phyloP scores from a whole-genome alignment of 345 rosid species.

The Brassica cretica region DNA sequence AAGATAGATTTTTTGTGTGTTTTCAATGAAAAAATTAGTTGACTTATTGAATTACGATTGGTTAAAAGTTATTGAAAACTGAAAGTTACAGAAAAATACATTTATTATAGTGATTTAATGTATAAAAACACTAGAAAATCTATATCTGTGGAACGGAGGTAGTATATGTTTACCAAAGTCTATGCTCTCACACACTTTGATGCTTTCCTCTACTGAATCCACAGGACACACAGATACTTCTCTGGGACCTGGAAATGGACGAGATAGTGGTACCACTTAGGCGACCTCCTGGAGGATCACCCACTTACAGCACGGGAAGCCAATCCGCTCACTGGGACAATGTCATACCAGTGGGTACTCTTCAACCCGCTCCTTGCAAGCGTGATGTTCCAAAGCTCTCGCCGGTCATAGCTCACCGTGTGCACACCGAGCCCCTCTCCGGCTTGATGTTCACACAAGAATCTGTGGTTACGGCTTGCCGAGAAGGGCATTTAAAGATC shows the following conservation, averaged over 20 bases:
- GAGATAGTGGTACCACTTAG: constrained; percentile 97
- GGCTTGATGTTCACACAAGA: constrained; percentile 88
- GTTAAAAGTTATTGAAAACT: too few relatives aligned
- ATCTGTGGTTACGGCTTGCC: constrained; percentile 80
- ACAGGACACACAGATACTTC: constrained; percentile 93
- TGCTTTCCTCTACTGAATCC: constrained; percentile 13
- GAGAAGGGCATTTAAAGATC: constrained; percentile 92
- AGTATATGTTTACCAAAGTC: not conserved
- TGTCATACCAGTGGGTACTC: constrained; percentile 63
- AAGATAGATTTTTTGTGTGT: too few relatives aligned
- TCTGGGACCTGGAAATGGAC: constrained; percentile 98
- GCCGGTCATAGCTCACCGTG: constrained; percentile 83
- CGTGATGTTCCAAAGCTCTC: constrained; percentile 94
- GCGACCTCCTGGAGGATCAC: constrained; percentile 91
- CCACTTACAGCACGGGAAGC: constrained; percentile 93
- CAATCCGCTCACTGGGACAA: constrained; percentile 99
- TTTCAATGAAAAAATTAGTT: too few relatives aligned
- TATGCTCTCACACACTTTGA: not conserved
- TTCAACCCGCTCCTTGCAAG: constrained; percentile 94
- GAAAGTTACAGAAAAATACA: too few relatives aligned
- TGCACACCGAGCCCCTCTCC: constrained; percentile 91
- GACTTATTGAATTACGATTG: too few relatives aligned
- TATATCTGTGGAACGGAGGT: too few relatives aligned
- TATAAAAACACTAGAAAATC: too few relatives aligned
- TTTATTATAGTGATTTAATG: not conserved